phyloP scores from a whole-genome alignment of 768 basidiomycete species.

The Termitomyces bulborhizus region DNA sequence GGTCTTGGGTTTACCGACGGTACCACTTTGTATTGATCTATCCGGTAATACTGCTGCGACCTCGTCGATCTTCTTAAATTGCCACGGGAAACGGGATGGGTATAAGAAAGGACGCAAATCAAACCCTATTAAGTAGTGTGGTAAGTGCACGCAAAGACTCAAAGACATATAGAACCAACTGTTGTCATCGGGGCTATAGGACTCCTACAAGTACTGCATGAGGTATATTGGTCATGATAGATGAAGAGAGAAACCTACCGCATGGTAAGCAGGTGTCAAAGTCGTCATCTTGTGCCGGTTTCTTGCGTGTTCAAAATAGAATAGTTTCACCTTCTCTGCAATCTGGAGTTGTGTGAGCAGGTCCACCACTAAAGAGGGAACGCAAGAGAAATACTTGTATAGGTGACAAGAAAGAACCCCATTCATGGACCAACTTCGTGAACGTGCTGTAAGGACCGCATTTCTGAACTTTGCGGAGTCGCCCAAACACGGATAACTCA shows the following conservation, averaged over 20 bases:
- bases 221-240: not conserved
- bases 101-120: slow-evolving; percentile 96
- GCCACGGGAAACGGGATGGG: slow-evolving; percentile 92
- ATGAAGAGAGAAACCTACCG: slow-evolving; percentile 45
- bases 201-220: slow-evolving; percentile 50
- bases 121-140: slow-evolving; percentile 52
- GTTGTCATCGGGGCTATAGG: slow-evolving; percentile 96
- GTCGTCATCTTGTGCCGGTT: slow-evolving; percentile 99
- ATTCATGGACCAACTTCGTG: slow-evolving; percentile 90
- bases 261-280: slow-evolving; percentile 89
- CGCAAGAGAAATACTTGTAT: slow-evolving; percentile 48
- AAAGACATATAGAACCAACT: slow-evolving; percentile 39
- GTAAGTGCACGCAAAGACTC: slow-evolving; percentile 12
- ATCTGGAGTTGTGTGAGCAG: slow-evolving; percentile 47
- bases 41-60: slow-evolving; percentile 74
- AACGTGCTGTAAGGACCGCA: slow-evolving; percentile 98
- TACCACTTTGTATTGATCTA: slow-evolving; percentile 36
- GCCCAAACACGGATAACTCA: slow-evolving; percentile 89
- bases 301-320: slow-evolving; percentile 95
- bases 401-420: slow-evolving; percentile 85
- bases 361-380: not conserved
- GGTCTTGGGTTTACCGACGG: slow-evolving; percentile 38
- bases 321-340: slow-evolving; percentile 94
- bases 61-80: slow-evolving; percentile 93
- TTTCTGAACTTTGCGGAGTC: slow-evolving; percentile 93